A percentile compares a stretch with the other conserved stretches of the same genome.
Evolutionary conservation across 345 rosid genomes (phyloP).

Genomic region (Toxicodendron radicans): DNA sequence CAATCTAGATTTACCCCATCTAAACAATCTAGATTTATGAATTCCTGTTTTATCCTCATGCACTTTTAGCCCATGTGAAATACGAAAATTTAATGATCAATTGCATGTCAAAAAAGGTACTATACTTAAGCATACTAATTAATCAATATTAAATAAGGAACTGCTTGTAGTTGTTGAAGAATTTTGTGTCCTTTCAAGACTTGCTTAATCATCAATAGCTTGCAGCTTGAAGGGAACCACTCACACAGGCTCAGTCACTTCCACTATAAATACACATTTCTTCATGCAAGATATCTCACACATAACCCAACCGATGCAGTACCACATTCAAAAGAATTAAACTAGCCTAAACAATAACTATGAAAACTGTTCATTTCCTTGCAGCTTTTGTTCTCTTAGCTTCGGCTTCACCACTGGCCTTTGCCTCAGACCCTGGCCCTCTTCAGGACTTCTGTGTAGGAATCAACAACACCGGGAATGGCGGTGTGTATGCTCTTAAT

Average conservation of each 20-base stretch:
- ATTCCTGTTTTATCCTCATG: too few relatives aligned
- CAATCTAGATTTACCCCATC: too few relatives aligned
- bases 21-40: too few relatives aligned
- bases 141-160: not conserved
- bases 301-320: too few relatives aligned
- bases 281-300: too few relatives aligned
- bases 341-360: constrained; percentile 1
- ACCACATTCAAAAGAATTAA: too few relatives aligned
- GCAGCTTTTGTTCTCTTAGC: constrained; percentile 15
- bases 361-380: constrained; percentile 10
- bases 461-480: constrained; percentile 9
- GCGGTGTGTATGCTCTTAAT: not conserved
- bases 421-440: constrained; percentile 30
- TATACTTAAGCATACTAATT: not conserved
- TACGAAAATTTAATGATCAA: not conserved
- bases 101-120: not conserved
- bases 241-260: too few relatives aligned
- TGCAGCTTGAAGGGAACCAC: too few relatives aligned
- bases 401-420: constrained; percentile 6
- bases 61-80: too few relatives aligned
- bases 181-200: not conserved
- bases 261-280: too few relatives aligned
- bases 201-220: too few relatives aligned
- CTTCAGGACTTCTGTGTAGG: constrained; percentile 41
- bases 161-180: not conserved